Base-by-base conservation (phyloP, 495 filamentous ascomycete genomes). In the Lasiosphaeria hispida region DNA sequence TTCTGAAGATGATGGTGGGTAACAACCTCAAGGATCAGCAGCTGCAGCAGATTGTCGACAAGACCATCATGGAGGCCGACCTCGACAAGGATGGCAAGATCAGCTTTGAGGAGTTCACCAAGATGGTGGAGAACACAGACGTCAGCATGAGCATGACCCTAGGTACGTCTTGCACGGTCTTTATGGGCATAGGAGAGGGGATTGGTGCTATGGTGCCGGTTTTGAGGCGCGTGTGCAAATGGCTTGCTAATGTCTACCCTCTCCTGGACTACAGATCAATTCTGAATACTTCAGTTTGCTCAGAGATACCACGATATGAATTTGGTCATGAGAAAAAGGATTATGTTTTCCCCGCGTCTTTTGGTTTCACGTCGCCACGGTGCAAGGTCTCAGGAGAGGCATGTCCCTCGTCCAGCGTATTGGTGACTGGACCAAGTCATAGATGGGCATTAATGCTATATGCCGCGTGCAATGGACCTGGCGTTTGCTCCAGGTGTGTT, bases 1-100 rank as follows among this genome's bases (percentile, higher is more conserved):
- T 99, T 67, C 80, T 99, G 62, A 99, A 99, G 86, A 99, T 99
- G 94, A 99, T 99, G 94, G 94, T 99, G 60, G 94, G 94, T 44
- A 97, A 91, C 77, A 99, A 99, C 76, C 76, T 99, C 68, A 99
- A 99, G 83, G 95, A 99, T 70, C 87, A 96, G 75, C 94, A 99
- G 76, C 77, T 99, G 74, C 94, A 99, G 75, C 94, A 93, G 80
- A 91, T 91, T 62, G 94, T 99, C 59, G 94, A 99, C 77, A 99
- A 99, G 84, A 99, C 94, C 51, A 99, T 99, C 69, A 97, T 97
- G 94, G 94, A 99, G 77, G 95, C 94, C 43, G 94, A 99, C 73
- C 83, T 89, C 66, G 95, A 99, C 73, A 82, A 84, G 41, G 94
- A 99, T 75, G 94, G 94, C 62, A 96, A 96, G 81, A 97, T 99